Base-by-base conservation (phyloP, 1,284 basidiomycete species). In the Porogramme epimiltina region DNA sequence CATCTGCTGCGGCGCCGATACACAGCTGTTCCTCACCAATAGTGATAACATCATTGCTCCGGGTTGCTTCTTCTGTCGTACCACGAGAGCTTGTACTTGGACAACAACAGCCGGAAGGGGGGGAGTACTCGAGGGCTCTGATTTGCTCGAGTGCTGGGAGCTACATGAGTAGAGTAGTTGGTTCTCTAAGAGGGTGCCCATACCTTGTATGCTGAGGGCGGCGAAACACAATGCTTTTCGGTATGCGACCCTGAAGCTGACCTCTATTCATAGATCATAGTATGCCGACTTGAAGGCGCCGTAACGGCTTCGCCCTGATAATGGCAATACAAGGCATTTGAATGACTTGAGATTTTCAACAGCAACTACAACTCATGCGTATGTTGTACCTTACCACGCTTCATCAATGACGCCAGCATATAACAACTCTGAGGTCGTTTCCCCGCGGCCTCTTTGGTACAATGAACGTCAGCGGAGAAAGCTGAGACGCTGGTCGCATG, bases 31-130 rank as follows among this genome's bases (percentile, higher is more conserved):
- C 54, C 15, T 55, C 45, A 33, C 64, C 51, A 16, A 25, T 26
- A 23, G 41, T 42, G 47, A 36, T 53, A 13, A 23, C 46, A 41
- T 23, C 51, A 40, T 39, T 56, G 34, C 57, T 37, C 40, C 62
- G 49, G 9, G 66, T 3, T 33, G 28, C n/a, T 37, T 46, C 26
- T 54, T 47, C 41, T 61, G 59, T 20, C 55, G 56, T 1, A 59
- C 51, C 8, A 59, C 55, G 13, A 52, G 59, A 3, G 63, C 61
- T 42, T 67, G 67, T 13, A 69, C 69, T 43, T 66, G 63, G 1
- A 69, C 66, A 0, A 69, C 68, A 28, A 70, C 63, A 11, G 69
- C 65, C 66, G 0, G 64, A 59, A n/a, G 70, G 70, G 11, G 69
- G 68, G 13, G 67, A 65, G 60, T 69, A 70, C 2, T 67, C 68